Base-by-base conservation (phyloP, 441 rosid genomes). In the Mallotus japonicus region DNA sequence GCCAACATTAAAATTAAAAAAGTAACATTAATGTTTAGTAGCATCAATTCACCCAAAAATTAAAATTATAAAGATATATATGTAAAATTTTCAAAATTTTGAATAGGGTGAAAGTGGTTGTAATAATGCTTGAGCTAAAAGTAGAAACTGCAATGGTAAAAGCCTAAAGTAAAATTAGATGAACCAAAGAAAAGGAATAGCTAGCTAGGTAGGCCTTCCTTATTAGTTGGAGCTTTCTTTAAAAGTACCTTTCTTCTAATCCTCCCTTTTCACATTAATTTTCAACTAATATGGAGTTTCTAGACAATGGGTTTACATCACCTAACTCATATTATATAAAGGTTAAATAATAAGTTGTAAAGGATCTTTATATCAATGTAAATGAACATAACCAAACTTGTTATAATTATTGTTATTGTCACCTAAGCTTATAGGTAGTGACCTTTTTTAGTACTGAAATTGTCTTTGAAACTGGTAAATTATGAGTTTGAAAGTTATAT, bases 91-190 rank as follows among this genome's bases (percentile, higher is more conserved):
- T 14, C 3, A 2, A 22, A 34, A 4, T 49, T 17, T n/a, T 13
- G 55, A 42, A 57, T n/a, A 11, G 51, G 15, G 28, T 4, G 13
- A 49, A 54, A 61, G 58, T 28, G 24, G 15, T 5, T 56, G 71
- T n/a, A 75, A 65, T 73, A 51, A 75, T 72, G 44, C 16, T 67
- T 54, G 42, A 62, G 75, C 69, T 63, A 44, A 58, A 51, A 75
- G 58, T 75, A 65, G 74, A 53, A 71, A 76, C 75, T 60, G 75
- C 53, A 34, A 22, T 50, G 53, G 28, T 62, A 42, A 28, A 46
- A 62, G 34, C 34, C 20, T 22, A 40, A 69, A 70, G 73, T 28
- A 22, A 40, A 53, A 68, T 28, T 50, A 54, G 40, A 55, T 15
- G 22, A 40, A 37, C 5, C 32, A 28, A 3, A 32, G 51, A 65